Conservation (phyloP, 1,284 basidiomycete genomes). For the Cutaneotrichosporon sp. region DNA sequence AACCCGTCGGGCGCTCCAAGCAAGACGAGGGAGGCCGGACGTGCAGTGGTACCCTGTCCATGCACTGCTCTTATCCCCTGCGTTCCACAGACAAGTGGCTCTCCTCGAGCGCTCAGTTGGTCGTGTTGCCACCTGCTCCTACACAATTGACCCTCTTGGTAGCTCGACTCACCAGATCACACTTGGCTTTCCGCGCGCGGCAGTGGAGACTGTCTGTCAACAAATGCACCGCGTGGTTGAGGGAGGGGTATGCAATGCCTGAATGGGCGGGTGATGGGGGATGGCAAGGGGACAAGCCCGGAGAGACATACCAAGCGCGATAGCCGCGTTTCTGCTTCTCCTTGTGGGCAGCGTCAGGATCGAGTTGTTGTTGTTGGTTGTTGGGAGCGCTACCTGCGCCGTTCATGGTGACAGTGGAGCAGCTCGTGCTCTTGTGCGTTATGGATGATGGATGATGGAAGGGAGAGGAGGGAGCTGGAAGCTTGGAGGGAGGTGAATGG, state of each 20-base stretch:
- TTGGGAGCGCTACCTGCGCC: neutral
- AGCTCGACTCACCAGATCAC: slow-evolving; percentile 37
- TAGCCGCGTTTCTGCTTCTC: slow-evolving; percentile 43
- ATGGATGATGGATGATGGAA: neutral
- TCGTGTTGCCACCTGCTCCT: neutral
- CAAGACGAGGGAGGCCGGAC: too few species aligned
- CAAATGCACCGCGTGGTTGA: slow-evolving; percentile 3
- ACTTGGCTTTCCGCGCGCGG: slow-evolving; percentile 46
- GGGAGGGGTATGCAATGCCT: neutral
- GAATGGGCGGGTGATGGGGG: neutral
- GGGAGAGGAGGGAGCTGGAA: neutral
- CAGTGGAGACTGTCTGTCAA: slow-evolving; percentile 39
- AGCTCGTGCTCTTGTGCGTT: neutral
- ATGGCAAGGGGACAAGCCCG: too few species aligned
- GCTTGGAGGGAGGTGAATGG: too few species aligned
- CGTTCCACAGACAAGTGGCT: too few species aligned
- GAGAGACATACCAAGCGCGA: slow-evolving; percentile 44
- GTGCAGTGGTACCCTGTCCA: too few species aligned
- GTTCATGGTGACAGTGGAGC: neutral
- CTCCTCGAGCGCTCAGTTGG: too few species aligned
- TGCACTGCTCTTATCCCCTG: too few species aligned
- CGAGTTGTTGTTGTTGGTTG: neutral
- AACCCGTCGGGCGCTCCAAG: too few species aligned
- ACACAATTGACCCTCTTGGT: too few species aligned
- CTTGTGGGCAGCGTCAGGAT: slow-evolving; percentile 6